phyloP scores from a whole-genome alignment of 1,284 basidiomycete species.

The Sanguinoderma infundibulare region DNA sequence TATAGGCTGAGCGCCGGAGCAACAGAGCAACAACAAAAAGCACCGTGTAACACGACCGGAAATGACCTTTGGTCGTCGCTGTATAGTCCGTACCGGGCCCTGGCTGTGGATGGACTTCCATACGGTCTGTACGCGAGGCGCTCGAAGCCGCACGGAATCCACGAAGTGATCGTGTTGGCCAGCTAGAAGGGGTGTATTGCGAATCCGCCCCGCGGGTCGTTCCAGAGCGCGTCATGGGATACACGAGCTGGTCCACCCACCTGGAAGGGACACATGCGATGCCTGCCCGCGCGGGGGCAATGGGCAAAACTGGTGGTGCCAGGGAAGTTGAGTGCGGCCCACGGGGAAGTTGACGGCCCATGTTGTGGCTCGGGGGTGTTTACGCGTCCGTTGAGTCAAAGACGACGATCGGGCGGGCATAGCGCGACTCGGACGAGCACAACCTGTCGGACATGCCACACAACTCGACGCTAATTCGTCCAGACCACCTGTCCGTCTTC shows the following conservation, averaged over 20 bases:
- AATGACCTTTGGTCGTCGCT: constrained; percentile 4
- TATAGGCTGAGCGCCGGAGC: background rate
- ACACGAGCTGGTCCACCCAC: constrained; percentile 17
- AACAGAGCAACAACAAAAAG: constrained; percentile 4
- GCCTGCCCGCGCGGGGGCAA: constrained; percentile 13
- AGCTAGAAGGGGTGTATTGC: constrained; percentile 12
- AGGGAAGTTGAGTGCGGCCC: background rate
- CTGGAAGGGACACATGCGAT: constrained; percentile 4
- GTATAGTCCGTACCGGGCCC: constrained; percentile 2
- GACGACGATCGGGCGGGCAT: background rate
- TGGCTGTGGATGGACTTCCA: background rate
- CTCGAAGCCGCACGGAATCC: constrained; percentile 16
- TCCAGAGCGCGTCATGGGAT: constrained; percentile 21
- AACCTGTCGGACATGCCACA: no score
- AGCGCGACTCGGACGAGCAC: background rate
- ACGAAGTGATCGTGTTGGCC: constrained; percentile 18
- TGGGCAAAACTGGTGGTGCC: constrained; percentile 14
- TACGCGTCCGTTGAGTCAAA: background rate
- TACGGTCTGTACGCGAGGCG: constrained; percentile 2
- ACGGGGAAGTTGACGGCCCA: background rate
- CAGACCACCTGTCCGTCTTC: constrained; percentile 6
- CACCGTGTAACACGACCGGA: constrained; percentile 8
- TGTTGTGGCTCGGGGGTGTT: background rate
- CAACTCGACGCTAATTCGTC: no score
- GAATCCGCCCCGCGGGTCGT: constrained; percentile 14